Evolutionary conservation across 352 stramenopile species (phyloP), one percentile per base, ranked within the genome.

Genomic region (Phytophthora colocasiae): DNA sequence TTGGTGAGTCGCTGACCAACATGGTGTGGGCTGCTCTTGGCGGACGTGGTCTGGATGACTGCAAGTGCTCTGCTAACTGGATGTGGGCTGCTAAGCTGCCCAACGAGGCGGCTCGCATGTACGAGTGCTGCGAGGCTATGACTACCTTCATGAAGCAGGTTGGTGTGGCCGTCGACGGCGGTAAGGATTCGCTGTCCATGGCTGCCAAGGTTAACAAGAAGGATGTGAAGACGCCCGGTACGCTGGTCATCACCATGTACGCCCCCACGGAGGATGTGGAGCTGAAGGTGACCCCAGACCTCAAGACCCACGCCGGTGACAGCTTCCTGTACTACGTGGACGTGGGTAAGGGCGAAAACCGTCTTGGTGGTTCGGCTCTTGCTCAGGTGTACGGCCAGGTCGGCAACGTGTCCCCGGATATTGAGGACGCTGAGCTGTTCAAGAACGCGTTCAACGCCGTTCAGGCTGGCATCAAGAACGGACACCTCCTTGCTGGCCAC

Each of bases 121-220:
- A 98, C 78, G 96, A 99, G 76, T 98, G 96, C 58, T 99, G 97
- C 76, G 80, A 95, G 53, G 97, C 98, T 1, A 96, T 99, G 76
- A 92, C 92, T 7, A 88, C 96, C 56, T 96, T 97, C 34, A 96
- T 99, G 79, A 92, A 98, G 57, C 81, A 93, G 53, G 78, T 99
- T 44, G 97, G 96, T n/a, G 91, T 99, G 17, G 91, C 97, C 34
- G 98, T 99, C 58, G 98, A 99, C 66, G 98, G 98, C 56, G 98
- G 98, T 41, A 99, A 99, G 81, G 98, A 99, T 78, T 99, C 97
- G 40, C 82, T 99, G 38, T 99, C 96, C 46, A 99, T 99, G 98
- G 98, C 98, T 34, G 98, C 97, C 43, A 91, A 95, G 77, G 87
- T 93, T 0, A 85, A 93, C 63, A 90, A 96, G 29, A 92, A 99